Conservation (phyloP, 345 rosid genomes). For the Anacardium occidentale region DNA sequence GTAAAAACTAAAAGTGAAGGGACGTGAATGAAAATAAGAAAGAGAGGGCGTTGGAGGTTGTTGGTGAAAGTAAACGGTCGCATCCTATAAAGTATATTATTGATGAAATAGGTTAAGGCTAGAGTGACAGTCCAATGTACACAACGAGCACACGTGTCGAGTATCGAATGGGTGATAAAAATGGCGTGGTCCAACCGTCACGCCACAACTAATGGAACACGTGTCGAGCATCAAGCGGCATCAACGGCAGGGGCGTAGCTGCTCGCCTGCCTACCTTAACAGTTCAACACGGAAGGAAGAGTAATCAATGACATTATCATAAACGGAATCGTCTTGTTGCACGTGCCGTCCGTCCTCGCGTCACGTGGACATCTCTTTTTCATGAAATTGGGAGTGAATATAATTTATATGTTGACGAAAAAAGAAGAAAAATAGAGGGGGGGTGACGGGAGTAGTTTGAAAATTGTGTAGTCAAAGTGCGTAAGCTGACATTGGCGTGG, state of each 20-base stretch:
- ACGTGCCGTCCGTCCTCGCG: too few species aligned
- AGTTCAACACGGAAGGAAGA: not conserved
- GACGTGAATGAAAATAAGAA: not conserved
- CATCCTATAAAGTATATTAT: not conserved
- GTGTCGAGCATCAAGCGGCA: not conserved
- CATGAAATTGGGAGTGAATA: too few species aligned
- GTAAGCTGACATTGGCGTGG: too few species aligned
- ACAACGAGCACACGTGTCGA: not conserved
- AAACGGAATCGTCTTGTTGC: too few species aligned
- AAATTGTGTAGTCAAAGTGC: too few species aligned
- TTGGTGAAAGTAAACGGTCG: slow-evolving; percentile 7
- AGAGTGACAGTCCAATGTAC: not conserved
- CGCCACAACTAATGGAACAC: not conserved
- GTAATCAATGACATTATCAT: too few species aligned
- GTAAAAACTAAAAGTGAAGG: not conserved
- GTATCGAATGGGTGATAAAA: not conserved
- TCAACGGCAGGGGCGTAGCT: not conserved
- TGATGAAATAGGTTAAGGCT: not conserved
- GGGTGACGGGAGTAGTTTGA: too few species aligned
- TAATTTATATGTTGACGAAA: too few species aligned
- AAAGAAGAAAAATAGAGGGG: too few species aligned
- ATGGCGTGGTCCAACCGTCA: too few species aligned
- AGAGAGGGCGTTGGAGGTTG: not conserved
- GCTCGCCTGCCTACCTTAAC: not conserved
- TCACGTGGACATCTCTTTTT: too few species aligned